A percentile compares a stretch with the other conserved stretches of the same genome.
Conservation (phyloP, 2,329 filamentous ascomycete species). For the Alternaria tenuissima region DNA sequence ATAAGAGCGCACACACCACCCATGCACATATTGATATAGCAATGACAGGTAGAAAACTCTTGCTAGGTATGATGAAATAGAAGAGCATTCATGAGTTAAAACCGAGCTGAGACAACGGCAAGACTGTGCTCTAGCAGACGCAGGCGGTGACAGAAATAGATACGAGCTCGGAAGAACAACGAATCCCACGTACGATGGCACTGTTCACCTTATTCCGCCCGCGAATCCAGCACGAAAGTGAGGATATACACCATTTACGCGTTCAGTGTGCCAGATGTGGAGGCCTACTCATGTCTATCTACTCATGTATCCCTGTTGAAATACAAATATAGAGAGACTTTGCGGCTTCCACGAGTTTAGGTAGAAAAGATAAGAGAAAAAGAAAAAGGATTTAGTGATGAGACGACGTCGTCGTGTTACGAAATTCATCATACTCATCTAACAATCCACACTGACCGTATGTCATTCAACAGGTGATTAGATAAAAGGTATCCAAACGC, state of each 20-base stretch:
- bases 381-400: not conserved
- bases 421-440: not conserved
- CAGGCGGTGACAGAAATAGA: too few species aligned
- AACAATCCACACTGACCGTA: not conserved
- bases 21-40: not conserved
- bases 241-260: not conserved
- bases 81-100: not conserved
- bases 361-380: too few species aligned
- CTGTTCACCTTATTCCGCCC: not conserved
- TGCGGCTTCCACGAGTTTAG: not conserved
- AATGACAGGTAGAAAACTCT: not conserved
- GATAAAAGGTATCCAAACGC: constrained; percentile 84
- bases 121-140: too few species aligned
- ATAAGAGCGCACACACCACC: not conserved
- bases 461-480: not conserved
- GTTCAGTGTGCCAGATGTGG: not conserved
- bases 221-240: not conserved
- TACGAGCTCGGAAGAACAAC: not conserved
- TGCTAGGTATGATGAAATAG: not conserved
- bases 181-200: not conserved
- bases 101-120: not conserved
- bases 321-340: not conserved
- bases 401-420: not conserved
- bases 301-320: not conserved
- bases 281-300: not conserved